Base-by-base conservation (phyloP, 495 filamentous ascomycete genomes). In the Penicillium crystallinum region DNA sequence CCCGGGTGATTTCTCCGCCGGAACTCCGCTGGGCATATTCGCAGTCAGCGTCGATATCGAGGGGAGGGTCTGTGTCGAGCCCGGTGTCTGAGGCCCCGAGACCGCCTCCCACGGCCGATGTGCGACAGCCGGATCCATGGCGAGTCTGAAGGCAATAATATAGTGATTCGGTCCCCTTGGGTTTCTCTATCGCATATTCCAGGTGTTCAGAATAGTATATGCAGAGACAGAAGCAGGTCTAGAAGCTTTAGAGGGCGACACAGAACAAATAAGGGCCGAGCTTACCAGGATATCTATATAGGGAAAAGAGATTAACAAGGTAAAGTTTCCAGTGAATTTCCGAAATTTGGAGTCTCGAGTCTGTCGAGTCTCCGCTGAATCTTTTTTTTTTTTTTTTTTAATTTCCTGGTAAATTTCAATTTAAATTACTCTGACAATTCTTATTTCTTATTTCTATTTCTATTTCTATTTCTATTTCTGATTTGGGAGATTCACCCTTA, bases 31-130 rank as follows among this genome's bases (percentile, higher is more conserved):
- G 18, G 61, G 68, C 70, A 75, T 76, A 35, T 59, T 72, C 22
- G 70, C 73, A 5, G 74, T 77, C 6, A 77, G 55, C 3, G 74
- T 76, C 14, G 73, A 74, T 36, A 77, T 77, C 2, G 74, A 77
- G 5, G 74, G 74, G 2, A 77, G 67, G 1, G 73, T 77, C 52
- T 76, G 73, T n/a, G 67, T 58, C 10, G 69, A 68, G 19, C 65
- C 64, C 11, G 66, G 62, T 9, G 65, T 70, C 21, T 72, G 68
- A 23, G 69, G 67, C 22, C 67, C 69, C 25, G 70, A 66, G 33
- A 62, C 56, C 10, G 66, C 58, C 63, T 71, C 73, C 73, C 73
- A 76, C 22, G 69, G 73, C 41, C 73, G 68, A 55, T 71, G 73
- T 22, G 62, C 49, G 57, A 74, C 58, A 27, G 71, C 63, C 23